A percentile compares a stretch with the other conserved stretches of the same genome.
Evolutionary conservation across 768 basidiomycete species (phyloP).

Genomic region (Mycena haematopus): DNA sequence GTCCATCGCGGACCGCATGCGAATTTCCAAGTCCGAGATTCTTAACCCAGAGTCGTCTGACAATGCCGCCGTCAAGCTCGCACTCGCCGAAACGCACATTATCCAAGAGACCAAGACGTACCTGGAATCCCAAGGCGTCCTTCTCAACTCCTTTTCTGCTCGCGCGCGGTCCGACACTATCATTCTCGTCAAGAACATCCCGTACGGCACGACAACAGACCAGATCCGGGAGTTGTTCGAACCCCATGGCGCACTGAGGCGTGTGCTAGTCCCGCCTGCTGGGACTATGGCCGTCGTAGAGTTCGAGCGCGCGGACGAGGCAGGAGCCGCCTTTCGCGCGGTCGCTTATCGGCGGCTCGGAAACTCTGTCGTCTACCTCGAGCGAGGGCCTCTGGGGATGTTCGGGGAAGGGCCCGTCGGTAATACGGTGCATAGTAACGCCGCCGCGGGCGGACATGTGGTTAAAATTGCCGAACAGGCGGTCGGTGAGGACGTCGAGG

Average conservation of each 20-base stretch:
- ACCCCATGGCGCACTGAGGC: conserved; percentile 69
- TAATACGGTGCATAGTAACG: conserved; percentile 7
- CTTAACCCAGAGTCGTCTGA: conserved; percentile 79
- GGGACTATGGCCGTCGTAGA: conserved; percentile 95
- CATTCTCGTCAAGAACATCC: conserved; percentile 96
- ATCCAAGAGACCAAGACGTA: conserved; percentile 94
- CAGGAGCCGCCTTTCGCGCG: conserved; percentile 76
- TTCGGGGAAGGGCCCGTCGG: conserved; percentile 57
- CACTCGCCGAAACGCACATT: conserved; percentile 94
- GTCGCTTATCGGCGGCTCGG: conserved; percentile 89
- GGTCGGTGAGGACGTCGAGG: conserved; percentile 30
- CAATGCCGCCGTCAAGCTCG: conserved; percentile 91
- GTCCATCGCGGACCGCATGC: conserved; percentile 89
- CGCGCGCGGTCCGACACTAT: conserved; percentile 73
- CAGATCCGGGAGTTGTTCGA: conserved; percentile 84
- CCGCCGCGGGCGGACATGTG: conserved; percentile 20
- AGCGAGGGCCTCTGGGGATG: conserved; percentile 89
- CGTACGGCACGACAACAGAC: conserved; percentile 80
- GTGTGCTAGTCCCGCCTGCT: conserved; percentile 87
- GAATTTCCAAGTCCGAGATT: conserved; percentile 85
- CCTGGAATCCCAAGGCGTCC: conserved; percentile 78
- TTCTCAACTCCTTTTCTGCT: conserved; percentile 62
- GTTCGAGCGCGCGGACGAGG: conserved; percentile 74
- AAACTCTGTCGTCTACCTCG: conserved; percentile 89
- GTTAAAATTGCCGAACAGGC: conserved; percentile 55